Conservation (phyloP, 345 rosid species). For the Citrus sinensis region DVS_A1.0 CM039161.1:5455001-5455500, state of each 20-base stretch:
- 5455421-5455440: constrained; percentile 25
- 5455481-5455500: constrained; percentile 58
- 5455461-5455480: constrained; percentile 36
- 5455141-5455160: constrained; percentile 2
- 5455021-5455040: constrained; percentile 55
- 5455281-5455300: constrained; percentile 24
- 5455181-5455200: constrained; percentile 47
- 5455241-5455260: constrained; percentile 21
- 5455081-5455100: not conserved
- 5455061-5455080: constrained; percentile 32
- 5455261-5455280: constrained; percentile 23
- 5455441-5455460: constrained; percentile 32
- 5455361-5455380: constrained; percentile 31
- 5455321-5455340: not conserved
- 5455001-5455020: constrained; percentile 45
- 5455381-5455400: constrained; percentile 20
- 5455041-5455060: constrained; percentile 33
- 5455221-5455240: constrained; percentile 18
- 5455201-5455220: constrained; percentile 25
- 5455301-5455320: constrained; percentile 4
- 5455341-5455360: constrained; percentile 16
- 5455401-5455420: constrained; percentile 5
- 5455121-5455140: constrained; percentile 3
- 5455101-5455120: constrained; percentile 4
- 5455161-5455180: constrained; percentile 51